Evolutionary conservation across 148 eudicot genomes (phyloP), one percentile per base, ranked within the genome.

Genomic region (Camellia granthamiana): DNA sequence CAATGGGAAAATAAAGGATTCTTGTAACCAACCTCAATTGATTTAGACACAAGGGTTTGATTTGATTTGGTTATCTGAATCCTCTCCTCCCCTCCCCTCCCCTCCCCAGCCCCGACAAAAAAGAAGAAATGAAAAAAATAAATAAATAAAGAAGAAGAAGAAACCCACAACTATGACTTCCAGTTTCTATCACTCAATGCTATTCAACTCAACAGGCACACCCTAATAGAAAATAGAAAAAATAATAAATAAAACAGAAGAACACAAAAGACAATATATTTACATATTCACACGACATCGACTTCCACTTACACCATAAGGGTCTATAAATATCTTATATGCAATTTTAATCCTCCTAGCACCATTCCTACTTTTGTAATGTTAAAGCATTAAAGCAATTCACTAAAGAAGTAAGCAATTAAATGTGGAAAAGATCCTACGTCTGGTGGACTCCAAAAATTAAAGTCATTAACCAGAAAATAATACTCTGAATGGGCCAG

Each of bases 391-490:
- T 7, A 49, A 49, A 49, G 52, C 52, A 49, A 49, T 11, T 55
- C 15, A 55, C 58, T 55, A 55, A 71, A 72, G 10, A 71, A 46
- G 30, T 44, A 49, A 56, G 44, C 19, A 23, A 19, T 14, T 63
- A 41, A n/a, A 47, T 7, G 51, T 49, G 51, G 42, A 41, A 77
- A 49, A 23, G 12, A 18, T 76, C 38, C 69, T 60, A 30, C 1
- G 38, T 30, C 58, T 41, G 68, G 18, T 43, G 58, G 6, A 71
- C 4, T 60, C 70, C 12, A 42, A n/a, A 0, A 59, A 60, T 9
- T 44, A 70, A 47, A 52, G 41, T 63, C 69, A 60, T 62, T 76
- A 58, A 63, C 68, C 69, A 13, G 41, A 63, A 46, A 63, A 62
- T 46, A 43, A 65, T 47, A 62, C 23, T 19, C 14, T 7, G 4